Evolutionary conservation across 495 filamentous ascomycete genomes (phyloP).

Genomic region (Xylaria cubensis): DNA sequence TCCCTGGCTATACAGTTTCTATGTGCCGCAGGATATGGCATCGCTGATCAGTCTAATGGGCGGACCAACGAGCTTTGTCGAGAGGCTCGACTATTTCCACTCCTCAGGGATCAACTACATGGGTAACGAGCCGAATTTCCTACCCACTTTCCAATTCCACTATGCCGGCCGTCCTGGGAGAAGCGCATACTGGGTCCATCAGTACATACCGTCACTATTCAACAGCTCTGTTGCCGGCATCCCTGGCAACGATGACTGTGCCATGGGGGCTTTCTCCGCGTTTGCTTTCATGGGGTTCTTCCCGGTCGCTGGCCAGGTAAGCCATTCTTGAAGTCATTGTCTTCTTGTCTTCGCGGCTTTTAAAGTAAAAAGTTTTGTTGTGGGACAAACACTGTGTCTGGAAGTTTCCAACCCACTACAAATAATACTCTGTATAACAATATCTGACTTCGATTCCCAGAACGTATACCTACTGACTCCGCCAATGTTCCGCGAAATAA

Average conservation of each 20-base stretch:
- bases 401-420: neutral
- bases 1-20: constrained; percentile 75
- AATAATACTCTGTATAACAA: neutral
- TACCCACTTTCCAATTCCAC: constrained; percentile 77
- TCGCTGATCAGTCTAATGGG: constrained; percentile 64
- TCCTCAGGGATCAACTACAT: constrained; percentile 68
- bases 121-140: constrained; percentile 75
- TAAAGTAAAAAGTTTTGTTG: neutral
- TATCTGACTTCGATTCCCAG: neutral
- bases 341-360: neutral
- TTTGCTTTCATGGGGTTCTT: constrained; percentile 77
- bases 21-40: constrained; percentile 75
- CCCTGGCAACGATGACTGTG: constrained; percentile 77
- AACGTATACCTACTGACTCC: constrained; percentile 73
- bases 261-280: constrained; percentile 75
- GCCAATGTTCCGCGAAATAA: constrained; percentile 69
- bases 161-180: constrained; percentile 71
- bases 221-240: constrained; percentile 67
- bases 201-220: constrained; percentile 72
- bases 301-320: constrained; percentile 70
- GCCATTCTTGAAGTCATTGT: neutral
- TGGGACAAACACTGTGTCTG: neutral
- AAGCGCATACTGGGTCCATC: constrained; percentile 65
- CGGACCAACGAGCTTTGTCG: constrained; percentile 62
- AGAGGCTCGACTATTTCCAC: constrained; percentile 70